Conservation (phyloP, 257 asterid genomes). For the Fraxinus americana region DNA sequence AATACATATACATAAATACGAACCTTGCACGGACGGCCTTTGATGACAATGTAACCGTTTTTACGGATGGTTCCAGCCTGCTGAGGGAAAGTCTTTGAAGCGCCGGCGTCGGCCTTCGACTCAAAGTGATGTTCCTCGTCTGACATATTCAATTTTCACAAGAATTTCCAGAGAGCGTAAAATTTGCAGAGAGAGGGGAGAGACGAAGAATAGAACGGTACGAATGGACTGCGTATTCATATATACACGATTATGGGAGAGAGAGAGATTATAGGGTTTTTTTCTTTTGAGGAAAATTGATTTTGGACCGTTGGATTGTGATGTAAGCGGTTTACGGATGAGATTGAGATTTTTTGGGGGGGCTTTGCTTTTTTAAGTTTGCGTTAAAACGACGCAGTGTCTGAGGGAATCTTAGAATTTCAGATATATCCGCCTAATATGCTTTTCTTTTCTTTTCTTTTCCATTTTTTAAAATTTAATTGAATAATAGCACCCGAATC, state of each 20-base stretch:
- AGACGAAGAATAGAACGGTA: neutral
- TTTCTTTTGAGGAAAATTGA: neutral
- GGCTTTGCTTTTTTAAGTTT: neutral
- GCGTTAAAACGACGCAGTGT: neutral
- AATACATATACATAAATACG: neutral
- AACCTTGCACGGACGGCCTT: neutral
- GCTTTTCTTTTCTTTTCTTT: neutral
- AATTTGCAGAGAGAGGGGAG: neutral
- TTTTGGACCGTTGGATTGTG: neutral
- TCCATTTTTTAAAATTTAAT: too few species aligned
- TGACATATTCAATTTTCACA: neutral
- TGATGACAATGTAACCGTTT: neutral
- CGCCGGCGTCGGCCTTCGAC: constrained; percentile 3
- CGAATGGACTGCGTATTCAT: neutral
- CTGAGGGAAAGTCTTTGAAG: neutral
- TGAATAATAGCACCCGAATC: too few species aligned
- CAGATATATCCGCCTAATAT: neutral
- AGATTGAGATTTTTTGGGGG: neutral
- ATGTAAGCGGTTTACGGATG: neutral
- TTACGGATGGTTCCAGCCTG: neutral
- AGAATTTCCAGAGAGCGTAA: neutral
- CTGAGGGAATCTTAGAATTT: neutral
- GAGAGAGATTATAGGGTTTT: neutral
- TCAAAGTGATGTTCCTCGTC: neutral
- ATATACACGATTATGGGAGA: neutral